A percentile compares a stretch with the other conserved stretches of the same genome.
These are phyloP conservation scores for Apophysomyces variabilis DNA, from an alignment of 371 early-diverging fungal genomes.

Conservation along the genomic window DNA sequence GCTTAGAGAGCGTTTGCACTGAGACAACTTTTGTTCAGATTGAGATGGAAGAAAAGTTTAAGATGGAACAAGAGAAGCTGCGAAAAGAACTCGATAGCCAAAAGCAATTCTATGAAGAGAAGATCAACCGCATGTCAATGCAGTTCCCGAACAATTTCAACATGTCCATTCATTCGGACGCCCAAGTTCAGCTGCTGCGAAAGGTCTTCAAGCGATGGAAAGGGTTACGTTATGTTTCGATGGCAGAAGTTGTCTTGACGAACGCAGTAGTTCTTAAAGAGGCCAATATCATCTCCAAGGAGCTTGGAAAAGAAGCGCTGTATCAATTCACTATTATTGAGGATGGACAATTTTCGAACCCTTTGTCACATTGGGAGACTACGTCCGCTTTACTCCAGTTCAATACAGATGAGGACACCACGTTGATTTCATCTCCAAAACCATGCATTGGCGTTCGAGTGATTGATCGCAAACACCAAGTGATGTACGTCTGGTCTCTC, in stretches of 20 bases:
- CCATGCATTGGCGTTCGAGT: conserved; percentile 75
- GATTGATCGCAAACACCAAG: conserved; percentile 71
- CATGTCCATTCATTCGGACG: conserved; percentile 36
- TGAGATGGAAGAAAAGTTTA: conserved; percentile 55
- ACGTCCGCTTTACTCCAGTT: conserved; percentile 59
- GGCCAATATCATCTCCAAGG: conserved; percentile 85
- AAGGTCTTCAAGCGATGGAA: conserved; percentile 65
- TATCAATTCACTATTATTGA: conserved; percentile 84
- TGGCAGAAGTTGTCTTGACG: conserved; percentile 75
- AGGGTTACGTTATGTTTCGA: conserved; percentile 65
- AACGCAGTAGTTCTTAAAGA: conserved; percentile 81
- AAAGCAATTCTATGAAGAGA: conserved; percentile 61
- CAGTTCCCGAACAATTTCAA: conserved; percentile 23
- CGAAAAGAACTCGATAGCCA: conserved; percentile 53
- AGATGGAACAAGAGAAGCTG: conserved; percentile 59
- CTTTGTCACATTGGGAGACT: conserved; percentile 67
- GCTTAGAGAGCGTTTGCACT: conserved; percentile 50
- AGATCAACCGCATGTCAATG: conserved; percentile 56
- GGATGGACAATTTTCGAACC: conserved; percentile 55
- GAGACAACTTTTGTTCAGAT: conserved; percentile 37
- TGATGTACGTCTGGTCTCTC: conserved; percentile 78
- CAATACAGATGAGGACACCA: conserved; percentile 60
- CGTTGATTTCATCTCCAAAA: conserved; percentile 51
- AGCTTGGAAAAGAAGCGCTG: conserved; percentile 75
- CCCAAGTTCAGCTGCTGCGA: conserved; percentile 54